Percentiles rank a stretch among this genome's conserved stretches.
These are phyloP conservation scores for Macrotyloma uniflorum DNA, from an alignment of 306 rosid species.

Conservation along the genomic window DNA sequence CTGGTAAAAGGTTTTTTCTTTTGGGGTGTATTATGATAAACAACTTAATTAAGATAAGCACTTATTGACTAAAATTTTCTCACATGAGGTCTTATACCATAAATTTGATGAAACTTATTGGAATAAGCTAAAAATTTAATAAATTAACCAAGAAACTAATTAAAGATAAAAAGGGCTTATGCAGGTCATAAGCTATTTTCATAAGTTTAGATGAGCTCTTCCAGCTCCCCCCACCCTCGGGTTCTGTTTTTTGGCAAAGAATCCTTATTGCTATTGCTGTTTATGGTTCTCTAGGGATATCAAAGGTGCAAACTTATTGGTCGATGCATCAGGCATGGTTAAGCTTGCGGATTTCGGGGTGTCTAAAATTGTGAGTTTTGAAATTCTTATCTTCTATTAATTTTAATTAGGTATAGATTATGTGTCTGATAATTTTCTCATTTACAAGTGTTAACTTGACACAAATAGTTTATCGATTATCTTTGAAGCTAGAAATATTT, in stretches of 20 bases:
- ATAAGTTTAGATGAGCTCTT: not conserved
- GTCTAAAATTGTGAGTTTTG: constrained; percentile 84
- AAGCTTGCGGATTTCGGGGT: constrained; percentile 98
- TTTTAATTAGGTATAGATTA: not conserved
- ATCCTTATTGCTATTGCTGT: constrained; percentile 29
- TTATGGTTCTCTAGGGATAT: constrained; percentile 71
- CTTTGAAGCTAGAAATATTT: constrained; percentile 10
- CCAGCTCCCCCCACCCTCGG: not conserved
- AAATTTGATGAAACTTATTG: not conserved
- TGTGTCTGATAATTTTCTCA: not conserved
- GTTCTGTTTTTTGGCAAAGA: not conserved
- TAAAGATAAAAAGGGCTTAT: not conserved
- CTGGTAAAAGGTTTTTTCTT: constrained; percentile 14
- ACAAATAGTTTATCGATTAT: constrained; percentile 18
- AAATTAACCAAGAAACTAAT: not conserved
- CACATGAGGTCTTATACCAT: not conserved
- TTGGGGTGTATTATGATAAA: not conserved
- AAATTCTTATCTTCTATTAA: constrained; percentile 25
- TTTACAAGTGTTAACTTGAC: constrained; percentile 14
- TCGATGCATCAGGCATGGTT: constrained; percentile 77
- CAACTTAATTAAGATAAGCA: not conserved
- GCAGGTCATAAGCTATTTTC: not conserved
- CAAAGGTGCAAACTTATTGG: constrained; percentile 97
- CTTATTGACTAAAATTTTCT: not conserved
- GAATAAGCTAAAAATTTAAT: not conserved